These are phyloP conservation scores for Pyricularia sp. DNA, from an alignment of 2,329 filamentous ascomycete genomes.

Conservation along the genomic window DNA sequence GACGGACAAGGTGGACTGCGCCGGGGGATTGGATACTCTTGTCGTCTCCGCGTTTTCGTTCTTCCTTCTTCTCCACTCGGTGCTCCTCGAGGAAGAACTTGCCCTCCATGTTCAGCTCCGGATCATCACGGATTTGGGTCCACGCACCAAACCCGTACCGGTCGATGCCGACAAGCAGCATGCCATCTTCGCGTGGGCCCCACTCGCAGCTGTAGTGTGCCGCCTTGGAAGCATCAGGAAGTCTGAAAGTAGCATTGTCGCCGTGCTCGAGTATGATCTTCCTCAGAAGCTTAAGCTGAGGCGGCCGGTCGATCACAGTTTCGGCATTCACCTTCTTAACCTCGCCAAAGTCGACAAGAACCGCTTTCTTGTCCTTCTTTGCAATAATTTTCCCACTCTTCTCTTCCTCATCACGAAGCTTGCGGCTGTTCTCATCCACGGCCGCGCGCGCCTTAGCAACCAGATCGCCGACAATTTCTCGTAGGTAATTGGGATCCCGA, in stretches of 20 bases:
- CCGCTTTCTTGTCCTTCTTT: slow-evolving; percentile 96
- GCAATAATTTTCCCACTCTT: slow-evolving; percentile 69
- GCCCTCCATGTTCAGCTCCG: slow-evolving; percentile 70
- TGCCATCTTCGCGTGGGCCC: slow-evolving; percentile 89
- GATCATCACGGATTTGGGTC: slow-evolving; percentile 85
- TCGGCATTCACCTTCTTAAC: slow-evolving; percentile 94
- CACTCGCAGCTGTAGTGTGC: slow-evolving; percentile 86
- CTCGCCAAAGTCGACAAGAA: slow-evolving; percentile 86
- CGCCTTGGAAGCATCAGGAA: slow-evolving; percentile 83
- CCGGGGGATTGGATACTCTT: slow-evolving; percentile 84
- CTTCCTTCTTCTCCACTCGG: slow-evolving; percentile 94
- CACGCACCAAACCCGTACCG: slow-evolving; percentile 92
- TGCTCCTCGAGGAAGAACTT: slow-evolving; percentile 97
- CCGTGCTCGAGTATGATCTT: slow-evolving; percentile 52
- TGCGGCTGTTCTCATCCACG: slow-evolving; percentile 54
- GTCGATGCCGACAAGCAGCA: slow-evolving; percentile 89
- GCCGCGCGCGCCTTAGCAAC: slow-evolving; percentile 43
- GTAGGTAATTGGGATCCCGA: slow-evolving; percentile 70
- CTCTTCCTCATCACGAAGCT: slow-evolving; percentile 70
- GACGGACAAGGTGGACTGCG: slow-evolving; percentile 90
- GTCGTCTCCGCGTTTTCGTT: slow-evolving; percentile 65
- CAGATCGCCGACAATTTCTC: slow-evolving; percentile 62
- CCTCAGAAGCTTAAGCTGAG: slow-evolving; percentile 74
- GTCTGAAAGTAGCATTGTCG: slow-evolving; percentile 69
- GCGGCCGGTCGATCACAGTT: slow-evolving; percentile 81